phyloP scores from a whole-genome alignment of 2,329 filamentous ascomycete genomes.

The Raffaelea albimanens region DNA sequence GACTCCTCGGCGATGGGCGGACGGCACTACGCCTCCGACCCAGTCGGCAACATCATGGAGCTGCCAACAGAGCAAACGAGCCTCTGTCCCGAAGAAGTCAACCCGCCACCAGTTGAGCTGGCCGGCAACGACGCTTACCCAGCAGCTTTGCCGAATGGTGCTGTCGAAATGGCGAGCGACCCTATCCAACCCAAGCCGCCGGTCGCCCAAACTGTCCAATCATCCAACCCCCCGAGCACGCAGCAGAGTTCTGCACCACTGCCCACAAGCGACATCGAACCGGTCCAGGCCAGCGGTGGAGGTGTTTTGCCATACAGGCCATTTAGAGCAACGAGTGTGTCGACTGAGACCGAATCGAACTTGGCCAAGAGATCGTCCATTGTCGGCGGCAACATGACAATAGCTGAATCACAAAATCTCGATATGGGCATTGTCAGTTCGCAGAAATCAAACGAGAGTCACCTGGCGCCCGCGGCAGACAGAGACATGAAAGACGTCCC shows the following conservation, averaged over 20 bases:
- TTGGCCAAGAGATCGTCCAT: slow-evolving; percentile 1
- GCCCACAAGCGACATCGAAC: background rate
- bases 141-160: background rate
- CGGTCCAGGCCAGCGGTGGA: background rate
- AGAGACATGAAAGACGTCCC: slow-evolving; percentile 14
- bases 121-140: slow-evolving; percentile 24
- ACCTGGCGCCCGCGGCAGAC: slow-evolving; percentile 8
- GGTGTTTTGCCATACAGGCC: background rate
- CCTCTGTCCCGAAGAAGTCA: slow-evolving; percentile 28
- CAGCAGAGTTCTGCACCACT: too few species aligned
- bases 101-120: slow-evolving; percentile 37
- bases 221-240: background rate
- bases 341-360: background rate
- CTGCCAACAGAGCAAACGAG: slow-evolving; percentile 35
- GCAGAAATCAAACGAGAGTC: slow-evolving; percentile 1
- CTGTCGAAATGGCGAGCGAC: slow-evolving; percentile 29
- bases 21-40: slow-evolving; percentile 21
- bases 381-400: slow-evolving; percentile 6
- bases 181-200: slow-evolving; percentile 15
- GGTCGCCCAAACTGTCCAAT: background rate
- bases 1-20: slow-evolving; percentile 13
- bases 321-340: background rate
- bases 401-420: slow-evolving; percentile 5
- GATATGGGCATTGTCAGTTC: slow-evolving; percentile 3
- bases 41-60: slow-evolving; percentile 36